A percentile compares a stretch with the other conserved stretches of the same genome.
These are phyloP conservation scores for Trametes villosa DNA, from an alignment of 768 basidiomycete genomes.

Conservation along the genomic window DNA sequence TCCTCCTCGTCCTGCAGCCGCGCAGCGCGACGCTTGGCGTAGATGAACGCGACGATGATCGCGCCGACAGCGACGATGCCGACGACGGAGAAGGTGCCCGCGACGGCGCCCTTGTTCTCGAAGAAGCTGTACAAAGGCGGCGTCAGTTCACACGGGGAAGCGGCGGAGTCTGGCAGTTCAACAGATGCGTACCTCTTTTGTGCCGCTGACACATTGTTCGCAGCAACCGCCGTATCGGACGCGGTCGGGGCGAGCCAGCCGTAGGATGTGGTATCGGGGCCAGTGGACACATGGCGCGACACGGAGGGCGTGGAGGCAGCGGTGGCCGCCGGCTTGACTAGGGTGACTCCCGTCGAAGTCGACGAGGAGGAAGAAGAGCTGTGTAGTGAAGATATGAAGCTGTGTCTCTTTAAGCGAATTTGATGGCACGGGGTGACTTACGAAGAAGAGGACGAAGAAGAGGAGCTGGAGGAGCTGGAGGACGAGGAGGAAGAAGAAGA, in stretches of 20 bases:
- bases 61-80: constrained; percentile 42
- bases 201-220: constrained; percentile 13
- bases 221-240: constrained; percentile 12
- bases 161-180: neutral
- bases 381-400: neutral
- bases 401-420: neutral
- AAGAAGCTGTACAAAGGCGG: constrained; percentile 45
- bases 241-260: constrained; percentile 14
- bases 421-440: constrained; percentile 4
- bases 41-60: constrained; percentile 35
- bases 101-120: constrained; percentile 50
- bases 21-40: constrained; percentile 37
- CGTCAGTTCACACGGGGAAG: neutral
- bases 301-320: neutral
- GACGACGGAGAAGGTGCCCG: constrained; percentile 47
- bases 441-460: constrained; percentile 10
- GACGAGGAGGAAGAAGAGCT: constrained; percentile 21
- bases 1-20: constrained; percentile 34
- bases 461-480: constrained; percentile 13
- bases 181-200: constrained; percentile 17
- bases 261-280: constrained; percentile 12
- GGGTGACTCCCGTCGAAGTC: constrained; percentile 13
- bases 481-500: constrained; percentile 22
- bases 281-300: constrained; percentile 15
- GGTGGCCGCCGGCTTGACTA: constrained; percentile 1